Base-by-base conservation (phyloP, 768 basidiomycete species). In the Boletus sensibilis region DNA sequence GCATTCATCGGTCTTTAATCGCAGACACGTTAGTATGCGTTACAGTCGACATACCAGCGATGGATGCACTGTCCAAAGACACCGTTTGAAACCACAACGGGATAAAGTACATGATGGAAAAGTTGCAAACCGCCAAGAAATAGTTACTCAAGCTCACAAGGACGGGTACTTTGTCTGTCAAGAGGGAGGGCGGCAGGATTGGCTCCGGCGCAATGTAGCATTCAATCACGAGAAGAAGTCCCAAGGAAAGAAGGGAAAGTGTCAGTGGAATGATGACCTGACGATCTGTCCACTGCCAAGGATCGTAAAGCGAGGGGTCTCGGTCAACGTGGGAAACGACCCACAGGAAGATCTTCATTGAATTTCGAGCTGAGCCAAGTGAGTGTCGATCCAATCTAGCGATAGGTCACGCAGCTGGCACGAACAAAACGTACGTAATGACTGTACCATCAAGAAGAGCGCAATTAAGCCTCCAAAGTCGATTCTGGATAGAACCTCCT, bases 81-180 rank as follows among this genome's bases (percentile, higher is more conserved):
- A 62, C 61, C 0, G 55, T 62, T 33, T 62, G 44, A 37, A 62
- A 62, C 61, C 61, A 62, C 20, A 62, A 6, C 1, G 61, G 59
- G 27, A 62, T 18, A 23, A 62, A 62, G 46, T 53, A 62, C 41
- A 52, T 62, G 33, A 61, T 37, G 2, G 52, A 53, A 27, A 54
- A 61, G 48, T 62, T 62, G 61, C 59, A 57, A 25, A 52, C 11
- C 3, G 41, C 34, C n/a, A 49, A 1, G 33, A 61, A 61, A 18
- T 18, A 54, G 33, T 51, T 62, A 13, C 59, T 62, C 31, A 48
- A 31, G 41, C 31, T 9, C 12, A 57, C 52, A 8, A 61, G 52
- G 13, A 54, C 9, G 0, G 59, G 55, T 9, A 62, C 55, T 33
- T 52, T 53, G 7, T 57, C 44, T 31, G 16, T 41, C 1, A 61